phyloP scores from a whole-genome alignment of 192 early-diverging fungal species.

The Phycomyces blakesleeanus region DNA sequence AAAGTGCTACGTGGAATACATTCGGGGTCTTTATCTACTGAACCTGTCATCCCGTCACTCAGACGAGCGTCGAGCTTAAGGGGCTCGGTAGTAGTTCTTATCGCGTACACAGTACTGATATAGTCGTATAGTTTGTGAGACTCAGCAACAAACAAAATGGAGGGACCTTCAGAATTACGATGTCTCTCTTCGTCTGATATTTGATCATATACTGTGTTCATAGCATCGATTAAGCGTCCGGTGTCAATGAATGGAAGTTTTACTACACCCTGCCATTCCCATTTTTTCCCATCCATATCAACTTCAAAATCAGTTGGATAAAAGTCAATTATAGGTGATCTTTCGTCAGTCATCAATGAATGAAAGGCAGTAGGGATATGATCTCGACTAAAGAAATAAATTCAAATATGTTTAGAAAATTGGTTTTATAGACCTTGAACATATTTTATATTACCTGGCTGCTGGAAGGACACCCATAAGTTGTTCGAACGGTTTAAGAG shows the following conservation, averaged over 20 bases:
- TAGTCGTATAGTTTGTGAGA: conserved; percentile 59
- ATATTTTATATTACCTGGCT: conserved; percentile 38
- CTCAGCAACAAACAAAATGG: conserved; percentile 55
- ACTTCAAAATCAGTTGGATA: conserved; percentile 89
- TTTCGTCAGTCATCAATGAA: conserved; percentile 74
- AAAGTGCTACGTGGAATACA: conserved; percentile 62
- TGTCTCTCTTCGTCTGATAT: conserved; percentile 67
- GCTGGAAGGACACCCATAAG: conserved; percentile 96
- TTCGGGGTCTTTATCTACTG: conserved; percentile 51
- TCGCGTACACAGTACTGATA: conserved; percentile 49
- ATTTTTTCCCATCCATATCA: conserved; percentile 95
- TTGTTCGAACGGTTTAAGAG: conserved; percentile 92
- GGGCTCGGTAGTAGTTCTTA: conserved; percentile 35
- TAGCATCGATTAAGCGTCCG: conserved; percentile 67
- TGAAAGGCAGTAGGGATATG: conserved; percentile 67
- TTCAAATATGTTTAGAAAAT: neutral
- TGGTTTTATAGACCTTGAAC: neutral
- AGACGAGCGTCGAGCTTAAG: conserved; percentile 48
- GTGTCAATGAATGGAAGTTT: conserved; percentile 95
- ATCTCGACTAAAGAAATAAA: conserved; percentile 38
- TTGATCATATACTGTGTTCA: conserved; percentile 58
- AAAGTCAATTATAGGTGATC: conserved; percentile 91
- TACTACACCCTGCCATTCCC: conserved; percentile 90
- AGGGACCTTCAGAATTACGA: conserved; percentile 70
- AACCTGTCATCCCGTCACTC: conserved; percentile 56